Conservation (phyloP, 1,139 yeast species). For the Lodderomyces jiufengensis region DNA sequence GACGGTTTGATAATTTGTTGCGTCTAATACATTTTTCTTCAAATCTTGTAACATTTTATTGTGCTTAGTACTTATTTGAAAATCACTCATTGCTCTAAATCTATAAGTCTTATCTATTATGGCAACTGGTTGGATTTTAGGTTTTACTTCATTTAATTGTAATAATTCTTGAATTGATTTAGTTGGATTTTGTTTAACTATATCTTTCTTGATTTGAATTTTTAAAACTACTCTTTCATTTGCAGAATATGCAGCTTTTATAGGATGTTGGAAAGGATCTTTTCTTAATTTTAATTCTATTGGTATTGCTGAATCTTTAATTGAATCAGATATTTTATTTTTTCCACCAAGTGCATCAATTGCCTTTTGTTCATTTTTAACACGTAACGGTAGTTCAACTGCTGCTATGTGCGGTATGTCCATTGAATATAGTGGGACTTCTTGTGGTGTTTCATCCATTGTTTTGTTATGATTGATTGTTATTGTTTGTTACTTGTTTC, state of each 20-base stretch:
- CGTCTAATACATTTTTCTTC: constrained; percentile 19
- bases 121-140: constrained; percentile 57
- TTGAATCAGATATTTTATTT: constrained; percentile 27
- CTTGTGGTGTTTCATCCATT: constrained; percentile 1
- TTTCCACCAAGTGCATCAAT: constrained; percentile 76
- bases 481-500: too few relatives aligned
- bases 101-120: constrained; percentile 68
- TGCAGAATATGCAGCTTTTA: constrained; percentile 48
- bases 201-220: constrained; percentile 61
- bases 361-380: constrained; percentile 61
- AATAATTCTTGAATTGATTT: constrained; percentile 54
- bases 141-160: constrained; percentile 20
- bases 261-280: constrained; percentile 81
- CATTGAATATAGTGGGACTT: constrained; percentile 36
- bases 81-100: constrained; percentile 86
- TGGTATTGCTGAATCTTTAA: constrained; percentile 19
- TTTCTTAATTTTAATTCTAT: constrained; percentile 59
- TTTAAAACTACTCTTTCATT: constrained; percentile 68
- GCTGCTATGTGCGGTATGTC: constrained; percentile 75
- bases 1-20: constrained; percentile 32
- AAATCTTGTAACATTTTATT: constrained; percentile 41
- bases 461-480: not conserved
- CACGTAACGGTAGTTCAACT: constrained; percentile 77
- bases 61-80: constrained; percentile 65
- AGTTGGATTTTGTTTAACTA: constrained; percentile 36